Evolutionary conservation across 2,329 filamentous ascomycete genomes (phyloP).

Genomic region (Harringtonia lauricola): DNA sequence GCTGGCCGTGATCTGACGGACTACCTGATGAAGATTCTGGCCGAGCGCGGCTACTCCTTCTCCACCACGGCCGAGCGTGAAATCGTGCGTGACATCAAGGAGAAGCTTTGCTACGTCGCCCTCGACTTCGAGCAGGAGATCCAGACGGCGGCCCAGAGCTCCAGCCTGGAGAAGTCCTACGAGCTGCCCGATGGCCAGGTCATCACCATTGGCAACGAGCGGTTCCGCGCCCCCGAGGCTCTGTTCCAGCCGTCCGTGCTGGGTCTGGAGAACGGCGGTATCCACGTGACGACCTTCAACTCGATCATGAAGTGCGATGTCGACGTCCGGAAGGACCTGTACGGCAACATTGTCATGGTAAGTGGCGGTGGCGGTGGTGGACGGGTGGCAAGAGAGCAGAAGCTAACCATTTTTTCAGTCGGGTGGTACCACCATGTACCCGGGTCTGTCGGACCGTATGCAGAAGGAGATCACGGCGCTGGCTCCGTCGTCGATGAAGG

Average conservation of each 20-base stretch:
- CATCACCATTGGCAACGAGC: slow-evolving; percentile 99
- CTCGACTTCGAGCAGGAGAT: slow-evolving; percentile 99
- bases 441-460: slow-evolving; percentile 99
- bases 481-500: slow-evolving; percentile 99
- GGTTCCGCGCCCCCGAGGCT: slow-evolving; percentile 98
- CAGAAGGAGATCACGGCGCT: slow-evolving; percentile 99
- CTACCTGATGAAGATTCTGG: slow-evolving; percentile 99
- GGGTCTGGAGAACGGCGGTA: slow-evolving; percentile 96
- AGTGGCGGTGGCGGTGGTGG: slow-evolving; percentile 23
- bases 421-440: slow-evolving; percentile 99
- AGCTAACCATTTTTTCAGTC: slow-evolving; percentile 49
- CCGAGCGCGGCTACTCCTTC: slow-evolving; percentile 99
- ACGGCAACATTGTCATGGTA: slow-evolving; percentile 99
- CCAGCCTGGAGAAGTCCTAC: slow-evolving; percentile 98
- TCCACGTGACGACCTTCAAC: slow-evolving; percentile 99
- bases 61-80: slow-evolving; percentile 99
- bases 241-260: slow-evolving; percentile 98
- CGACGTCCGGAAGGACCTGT: slow-evolving; percentile 99
- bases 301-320: slow-evolving; percentile 99
- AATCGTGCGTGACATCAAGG: slow-evolving; percentile 99
- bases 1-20: slow-evolving; percentile 99
- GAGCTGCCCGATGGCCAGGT: slow-evolving; percentile 98
- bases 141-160: slow-evolving; percentile 98
- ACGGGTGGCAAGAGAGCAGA: background rate
- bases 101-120: slow-evolving; percentile 99